Conservation (phyloP, 257 asterid genomes). For the Lycium ferocissimum region DNA sequence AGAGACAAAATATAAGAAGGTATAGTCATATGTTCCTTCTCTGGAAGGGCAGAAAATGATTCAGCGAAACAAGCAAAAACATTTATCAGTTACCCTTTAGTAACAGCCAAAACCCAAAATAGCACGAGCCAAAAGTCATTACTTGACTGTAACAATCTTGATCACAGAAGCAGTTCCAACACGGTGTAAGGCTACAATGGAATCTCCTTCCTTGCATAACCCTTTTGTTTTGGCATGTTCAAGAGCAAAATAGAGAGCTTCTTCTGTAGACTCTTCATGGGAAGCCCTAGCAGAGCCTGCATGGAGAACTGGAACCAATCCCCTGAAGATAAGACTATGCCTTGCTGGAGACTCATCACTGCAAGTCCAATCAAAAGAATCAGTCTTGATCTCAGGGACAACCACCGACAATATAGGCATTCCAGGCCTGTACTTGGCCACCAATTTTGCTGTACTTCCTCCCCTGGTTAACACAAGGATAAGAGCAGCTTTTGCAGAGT, state of each 20-base stretch:
- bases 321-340: slow-evolving; percentile 83
- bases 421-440: slow-evolving; percentile 86
- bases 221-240: slow-evolving; percentile 76
- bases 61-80: slow-evolving; percentile 27
- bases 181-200: slow-evolving; percentile 82
- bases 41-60: slow-evolving; percentile 1
- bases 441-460: slow-evolving; percentile 86
- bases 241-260: slow-evolving; percentile 81
- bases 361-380: slow-evolving; percentile 87
- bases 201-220: slow-evolving; percentile 79
- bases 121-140: slow-evolving; percentile 7
- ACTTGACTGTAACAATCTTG: slow-evolving; percentile 87
- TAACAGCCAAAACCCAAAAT: not conserved
- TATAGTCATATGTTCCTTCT: slow-evolving; percentile 31
- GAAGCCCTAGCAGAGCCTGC: slow-evolving; percentile 93
- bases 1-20: slow-evolving; percentile 23
- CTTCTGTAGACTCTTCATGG: slow-evolving; percentile 86
- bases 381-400: slow-evolving; percentile 83
- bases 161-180: slow-evolving; percentile 85
- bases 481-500: slow-evolving; percentile 71
- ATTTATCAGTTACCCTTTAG: slow-evolving; percentile 28
- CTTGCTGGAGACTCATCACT: slow-evolving; percentile 86
- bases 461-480: slow-evolving; percentile 82
- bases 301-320: slow-evolving; percentile 72
- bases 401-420: slow-evolving; percentile 82